Percentiles rank a stretch among this genome's conserved stretches.
Conservation (phyloP, 2,329 filamentous ascomycete genomes). For the Diaporthe destruens region DNA sequence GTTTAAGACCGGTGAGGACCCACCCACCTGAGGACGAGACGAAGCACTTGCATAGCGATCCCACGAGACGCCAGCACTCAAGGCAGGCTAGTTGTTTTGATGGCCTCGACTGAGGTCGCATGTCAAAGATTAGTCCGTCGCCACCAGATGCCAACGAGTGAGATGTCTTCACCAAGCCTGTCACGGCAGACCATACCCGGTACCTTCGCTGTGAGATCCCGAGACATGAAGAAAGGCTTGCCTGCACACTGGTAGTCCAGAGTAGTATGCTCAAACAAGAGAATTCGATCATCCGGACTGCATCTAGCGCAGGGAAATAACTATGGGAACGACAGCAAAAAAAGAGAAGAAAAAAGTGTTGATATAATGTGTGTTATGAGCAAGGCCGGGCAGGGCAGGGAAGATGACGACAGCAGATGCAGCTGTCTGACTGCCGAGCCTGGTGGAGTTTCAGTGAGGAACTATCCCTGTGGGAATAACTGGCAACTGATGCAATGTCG, state of each 20-base stretch:
- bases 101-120: background rate
- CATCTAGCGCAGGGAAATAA: background rate
- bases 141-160: background rate
- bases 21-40: background rate
- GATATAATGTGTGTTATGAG: conserved; percentile 19
- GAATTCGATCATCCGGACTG: background rate
- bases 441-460: conserved; percentile 17
- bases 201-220: background rate
- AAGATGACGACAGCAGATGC: conserved; percentile 29
- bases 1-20: conserved; percentile 15
- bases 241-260: background rate
- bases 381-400: background rate
- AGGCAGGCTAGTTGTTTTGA: no score
- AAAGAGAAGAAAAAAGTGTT: background rate
- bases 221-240: background rate
- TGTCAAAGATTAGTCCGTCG: background rate
- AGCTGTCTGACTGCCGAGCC: conserved; percentile 28
- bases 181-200: background rate
- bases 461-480: conserved; percentile 21
- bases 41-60: background rate
- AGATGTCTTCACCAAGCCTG: background rate
- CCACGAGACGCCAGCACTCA: background rate
- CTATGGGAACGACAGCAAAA: background rate
- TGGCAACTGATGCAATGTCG: conserved; percentile 28
- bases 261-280: background rate